Conservation (phyloP, 2,329 filamentous ascomycete species). For the Ophiostoma sp. region DNA sequence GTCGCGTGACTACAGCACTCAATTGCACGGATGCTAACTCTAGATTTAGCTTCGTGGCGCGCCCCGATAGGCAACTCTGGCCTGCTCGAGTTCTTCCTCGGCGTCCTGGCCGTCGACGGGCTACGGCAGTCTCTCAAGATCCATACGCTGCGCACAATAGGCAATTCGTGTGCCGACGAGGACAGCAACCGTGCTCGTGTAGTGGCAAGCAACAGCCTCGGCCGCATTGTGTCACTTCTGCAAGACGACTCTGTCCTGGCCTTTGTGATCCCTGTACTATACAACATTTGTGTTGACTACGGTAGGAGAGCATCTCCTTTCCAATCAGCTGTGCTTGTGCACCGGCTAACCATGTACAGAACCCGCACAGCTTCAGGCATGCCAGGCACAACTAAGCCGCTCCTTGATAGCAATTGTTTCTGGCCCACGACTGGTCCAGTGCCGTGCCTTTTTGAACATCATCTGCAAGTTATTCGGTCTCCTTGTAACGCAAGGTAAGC, state of each 20-base stretch:
- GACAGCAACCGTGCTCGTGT: conserved; percentile 57
- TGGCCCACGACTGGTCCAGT: conserved; percentile 41
- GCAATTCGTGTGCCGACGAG: conserved; percentile 59
- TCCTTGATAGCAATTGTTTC: conserved; percentile 47
- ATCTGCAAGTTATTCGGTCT: conserved; percentile 54
- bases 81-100: conserved; percentile 52
- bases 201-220: conserved; percentile 45
- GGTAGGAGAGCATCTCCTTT: conserved; percentile 27
- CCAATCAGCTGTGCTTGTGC: conserved; percentile 2
- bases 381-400: conserved; percentile 46
- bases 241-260: conserved; percentile 44
- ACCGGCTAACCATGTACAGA: conserved; percentile 37
- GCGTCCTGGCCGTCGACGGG: conserved; percentile 39
- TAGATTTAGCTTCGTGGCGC: conserved; percentile 48
- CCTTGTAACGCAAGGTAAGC: conserved; percentile 45
- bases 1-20: not conserved
- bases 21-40: not conserved
- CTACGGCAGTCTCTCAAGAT: conserved; percentile 41
- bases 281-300: conserved; percentile 60
- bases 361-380: conserved; percentile 53
- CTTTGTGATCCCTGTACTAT: conserved; percentile 55
- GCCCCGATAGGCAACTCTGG: conserved; percentile 53
- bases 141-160: conserved; percentile 53
- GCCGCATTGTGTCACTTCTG: conserved; percentile 46
- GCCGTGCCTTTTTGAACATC: conserved; percentile 44